A percentile compares a stretch with the other conserved stretches of the same genome.
Evolutionary conservation across 495 filamentous ascomycete species (phyloP).

Genomic region (Wilcoxina mikolae): DNA sequence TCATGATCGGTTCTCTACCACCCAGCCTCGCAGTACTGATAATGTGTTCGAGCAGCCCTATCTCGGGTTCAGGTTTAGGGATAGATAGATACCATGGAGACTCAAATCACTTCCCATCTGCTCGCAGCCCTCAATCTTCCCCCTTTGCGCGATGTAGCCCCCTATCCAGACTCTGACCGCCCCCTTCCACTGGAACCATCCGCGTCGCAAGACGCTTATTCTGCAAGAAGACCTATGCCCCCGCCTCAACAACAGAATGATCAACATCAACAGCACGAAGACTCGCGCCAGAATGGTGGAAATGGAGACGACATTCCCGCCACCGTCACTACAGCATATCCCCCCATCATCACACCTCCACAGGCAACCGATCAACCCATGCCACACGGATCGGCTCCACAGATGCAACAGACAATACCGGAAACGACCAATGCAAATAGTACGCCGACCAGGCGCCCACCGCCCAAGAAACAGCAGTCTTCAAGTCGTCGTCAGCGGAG

Average conservation of each 20-base stretch:
- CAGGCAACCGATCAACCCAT: not conserved
- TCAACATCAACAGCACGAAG: slow-evolving; percentile 7
- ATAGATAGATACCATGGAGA: not conserved
- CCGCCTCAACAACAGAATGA: slow-evolving; percentile 17
- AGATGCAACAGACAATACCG: slow-evolving; percentile 17
- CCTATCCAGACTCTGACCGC: slow-evolving; percentile 23
- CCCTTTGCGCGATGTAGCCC: slow-evolving; percentile 22
- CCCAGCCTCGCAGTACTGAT: too few species aligned
- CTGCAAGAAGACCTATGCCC: slow-evolving; percentile 4
- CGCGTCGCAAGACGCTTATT: slow-evolving; percentile 21
- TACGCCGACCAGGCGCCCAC: slow-evolving; percentile 13
- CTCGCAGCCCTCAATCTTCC: slow-evolving; percentile 27
- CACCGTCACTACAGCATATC: not conserved
- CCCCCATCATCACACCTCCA: not conserved
- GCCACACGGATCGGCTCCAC: not conserved
- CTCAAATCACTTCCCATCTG: slow-evolving; percentile 25
- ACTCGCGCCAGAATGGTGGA: slow-evolving; percentile 5
- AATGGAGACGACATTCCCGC: not conserved
- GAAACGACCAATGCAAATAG: slow-evolving; percentile 9
- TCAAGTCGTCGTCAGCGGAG: slow-evolving; percentile 26
- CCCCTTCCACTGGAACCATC: slow-evolving; percentile 27
- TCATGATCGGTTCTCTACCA: too few species aligned
- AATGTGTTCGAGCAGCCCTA: too few species aligned
- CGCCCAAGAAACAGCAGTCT: slow-evolving; percentile 1
- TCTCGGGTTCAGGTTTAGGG: not conserved